Base-by-base conservation (phyloP, 352 stramenopile species). In the Phytophthora crassamura region DNA sequence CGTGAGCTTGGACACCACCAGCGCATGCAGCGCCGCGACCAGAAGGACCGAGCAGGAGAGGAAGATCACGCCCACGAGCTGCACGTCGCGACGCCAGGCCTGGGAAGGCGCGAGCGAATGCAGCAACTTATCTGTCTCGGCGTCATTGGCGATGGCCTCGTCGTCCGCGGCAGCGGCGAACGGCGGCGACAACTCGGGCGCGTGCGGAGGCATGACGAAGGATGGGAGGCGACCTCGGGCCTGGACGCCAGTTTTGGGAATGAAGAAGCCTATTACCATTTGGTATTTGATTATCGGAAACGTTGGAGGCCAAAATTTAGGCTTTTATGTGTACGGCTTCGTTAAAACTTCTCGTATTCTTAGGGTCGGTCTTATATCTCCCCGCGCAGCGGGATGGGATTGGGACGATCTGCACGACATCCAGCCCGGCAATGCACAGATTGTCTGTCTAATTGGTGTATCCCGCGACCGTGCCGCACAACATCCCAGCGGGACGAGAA, bases 1-100 rank as follows among this genome's bases (percentile, higher is more conserved):
- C 22, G 60, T 84, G 14, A 93, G 74, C 22, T 67, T 75, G 20
- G 73, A 78, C 2, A 89, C 49, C 18, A 93, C 79, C 39, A 93
- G 77, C 28, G 59, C 59, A 57, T 90, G 73, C 61, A 91, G 75
- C 34, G 75, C 72, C 18, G 72, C 51, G 5, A 39, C 53, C 20
- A 89, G 62, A 18, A 78, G 56, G 6, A 75, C 45, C 10, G 80
- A 81, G 20, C 69, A 74, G 6, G 43, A 46, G 1, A 78, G 39
- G 14, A 90, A 64, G 47, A 91, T 74, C 38, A 78, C 52, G 10
- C 64, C 78, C 11, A 91, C 53, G 22, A 78, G 63, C 33, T 75
- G 67, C 43, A 91, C 59, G 51, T 91, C 83, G 59, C 72, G 71
- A 28, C 72, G 77, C 83, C 80, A 91, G 28, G 43, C 74, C 18